Conservation (phyloP, 805 yeast genomes). For the Yarrowia sp. region DNA sequence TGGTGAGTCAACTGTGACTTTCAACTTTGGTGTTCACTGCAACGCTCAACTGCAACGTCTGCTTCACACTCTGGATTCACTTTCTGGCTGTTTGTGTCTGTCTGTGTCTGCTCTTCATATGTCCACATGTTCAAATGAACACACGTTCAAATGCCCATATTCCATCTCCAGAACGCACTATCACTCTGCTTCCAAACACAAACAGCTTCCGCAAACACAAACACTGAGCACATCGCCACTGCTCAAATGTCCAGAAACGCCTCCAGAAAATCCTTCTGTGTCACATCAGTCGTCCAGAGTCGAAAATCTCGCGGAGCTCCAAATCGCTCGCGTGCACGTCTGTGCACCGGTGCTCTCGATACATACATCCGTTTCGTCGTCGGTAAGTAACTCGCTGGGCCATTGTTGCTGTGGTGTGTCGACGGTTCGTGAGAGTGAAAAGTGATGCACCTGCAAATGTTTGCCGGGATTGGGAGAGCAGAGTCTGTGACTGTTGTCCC, state of each 20-base stretch:
- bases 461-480: conserved; percentile 7
- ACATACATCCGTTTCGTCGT: conserved; percentile 99
- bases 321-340: not conserved
- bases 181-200: no score
- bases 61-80: no score
- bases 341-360: not conserved
- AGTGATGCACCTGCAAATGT: conserved; percentile 12
- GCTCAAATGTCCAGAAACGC: no score
- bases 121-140: no score
- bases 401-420: conserved; percentile 54
- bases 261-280: not conserved
- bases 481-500: conserved; percentile 26
- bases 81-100: not conserved
- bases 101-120: no score
- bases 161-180: no score
- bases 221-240: not conserved
- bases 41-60: no score
- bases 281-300: not conserved
- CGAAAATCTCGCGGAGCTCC: no score
- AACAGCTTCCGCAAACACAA: no score
- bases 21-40: no score
- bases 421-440: conserved; percentile 17
- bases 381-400: conserved; percentile 99
- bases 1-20: not conserved
- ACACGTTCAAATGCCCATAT: no score